Evolutionary conservation across 371 early-diverging fungal species (phyloP).

Genomic region (Apophysomyces ossiformis): DNA sequence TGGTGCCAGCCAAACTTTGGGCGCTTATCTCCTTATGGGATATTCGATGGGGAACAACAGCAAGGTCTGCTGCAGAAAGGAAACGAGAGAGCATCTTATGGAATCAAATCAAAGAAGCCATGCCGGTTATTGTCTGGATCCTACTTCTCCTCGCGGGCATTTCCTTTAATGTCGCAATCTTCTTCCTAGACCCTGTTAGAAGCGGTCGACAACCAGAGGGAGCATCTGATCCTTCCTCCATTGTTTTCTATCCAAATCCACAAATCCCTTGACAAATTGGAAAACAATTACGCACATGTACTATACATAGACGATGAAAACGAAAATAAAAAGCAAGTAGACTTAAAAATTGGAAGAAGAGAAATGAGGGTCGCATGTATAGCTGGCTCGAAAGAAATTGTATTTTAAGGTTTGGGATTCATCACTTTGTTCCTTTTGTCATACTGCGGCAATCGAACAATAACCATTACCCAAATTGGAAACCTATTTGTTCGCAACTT

Average conservation of each 20-base stretch:
- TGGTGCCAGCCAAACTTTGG: constrained; percentile 64
- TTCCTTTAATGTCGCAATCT: constrained; percentile 35
- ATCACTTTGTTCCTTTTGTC: too few species aligned
- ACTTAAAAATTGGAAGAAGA: too few species aligned
- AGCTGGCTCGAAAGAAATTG: too few species aligned
- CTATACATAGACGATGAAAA: too few species aligned
- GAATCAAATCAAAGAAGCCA: constrained; percentile 42
- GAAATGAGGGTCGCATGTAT: too few species aligned
- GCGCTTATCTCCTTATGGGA: constrained; percentile 64
- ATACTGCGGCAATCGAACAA: too few species aligned
- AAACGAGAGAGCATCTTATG: constrained; percentile 41
- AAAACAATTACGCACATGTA: too few species aligned
- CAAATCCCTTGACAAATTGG: background rate
- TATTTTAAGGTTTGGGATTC: too few species aligned
- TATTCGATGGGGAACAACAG: constrained; percentile 66
- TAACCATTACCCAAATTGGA: too few species aligned
- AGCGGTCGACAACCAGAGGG: background rate
- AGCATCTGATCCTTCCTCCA: background rate
- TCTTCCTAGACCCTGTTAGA: constrained; percentile 22
- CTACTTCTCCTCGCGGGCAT: constrained; percentile 36
- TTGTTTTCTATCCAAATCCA: background rate
- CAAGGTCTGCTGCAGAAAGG: constrained; percentile 47
- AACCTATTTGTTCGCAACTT: too few species aligned
- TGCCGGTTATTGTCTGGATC: constrained; percentile 48
- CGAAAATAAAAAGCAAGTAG: too few species aligned